phyloP scores from a whole-genome alignment of 2,329 filamentous ascomycete species.

The Sclerotinia borealis region DNA sequence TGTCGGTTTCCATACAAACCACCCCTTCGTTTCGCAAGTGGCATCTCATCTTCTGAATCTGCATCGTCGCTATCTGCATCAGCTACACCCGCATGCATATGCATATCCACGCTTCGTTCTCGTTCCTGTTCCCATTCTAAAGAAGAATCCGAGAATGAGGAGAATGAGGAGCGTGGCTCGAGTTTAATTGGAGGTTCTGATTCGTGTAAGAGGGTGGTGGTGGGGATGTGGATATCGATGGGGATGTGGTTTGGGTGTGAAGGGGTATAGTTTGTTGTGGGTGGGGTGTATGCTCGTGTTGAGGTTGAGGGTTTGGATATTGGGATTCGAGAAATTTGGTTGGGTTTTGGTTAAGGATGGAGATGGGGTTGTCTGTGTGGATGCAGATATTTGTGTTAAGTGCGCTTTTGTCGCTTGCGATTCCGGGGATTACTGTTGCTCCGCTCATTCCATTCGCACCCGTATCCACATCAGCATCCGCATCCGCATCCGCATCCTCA shows the following conservation, averaged over 20 bases:
- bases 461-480: background rate
- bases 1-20: no score
- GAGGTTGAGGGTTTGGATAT: background rate
- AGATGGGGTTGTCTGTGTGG: background rate
- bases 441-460: background rate
- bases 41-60: constrained; percentile 25
- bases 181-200: background rate
- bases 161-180: background rate
- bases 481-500: background rate
- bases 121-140: no score
- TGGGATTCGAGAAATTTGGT: no score
- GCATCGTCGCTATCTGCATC: background rate
- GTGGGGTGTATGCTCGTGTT: background rate
- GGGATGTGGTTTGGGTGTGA: background rate
- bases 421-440: background rate
- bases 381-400: background rate
- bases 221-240: no score
- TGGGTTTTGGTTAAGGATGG: background rate
- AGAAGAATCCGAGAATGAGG: background rate
- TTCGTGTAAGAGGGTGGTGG: rapidly evolving
- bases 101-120: background rate
- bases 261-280: no score
- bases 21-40: constrained; percentile 21
- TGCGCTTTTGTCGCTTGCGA: no score
- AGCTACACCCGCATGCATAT: no score